phyloP scores from a whole-genome alignment of 257 asterid genomes.

The Plantago ovata region DNA sequence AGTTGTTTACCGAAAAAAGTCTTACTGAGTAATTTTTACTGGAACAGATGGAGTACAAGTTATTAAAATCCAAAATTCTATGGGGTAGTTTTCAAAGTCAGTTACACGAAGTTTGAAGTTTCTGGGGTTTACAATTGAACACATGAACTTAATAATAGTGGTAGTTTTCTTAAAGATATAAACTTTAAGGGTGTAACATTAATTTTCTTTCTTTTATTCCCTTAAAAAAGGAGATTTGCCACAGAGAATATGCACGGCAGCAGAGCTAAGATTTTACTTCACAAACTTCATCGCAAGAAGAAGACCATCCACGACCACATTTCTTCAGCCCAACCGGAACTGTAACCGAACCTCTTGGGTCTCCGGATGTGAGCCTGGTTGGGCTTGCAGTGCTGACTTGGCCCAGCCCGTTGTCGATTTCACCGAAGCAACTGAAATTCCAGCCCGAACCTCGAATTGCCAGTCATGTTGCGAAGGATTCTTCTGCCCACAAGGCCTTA shows the following conservation, averaged over 20 bases:
- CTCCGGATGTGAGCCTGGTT: conserved; percentile 95
- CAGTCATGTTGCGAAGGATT: conserved; percentile 92
- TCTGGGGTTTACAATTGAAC: no score
- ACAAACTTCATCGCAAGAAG: conserved; percentile 41
- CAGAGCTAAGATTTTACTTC: conserved; percentile 75
- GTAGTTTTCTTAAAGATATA: no score
- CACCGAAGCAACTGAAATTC: conserved; percentile 35
- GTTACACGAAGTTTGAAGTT: no score
- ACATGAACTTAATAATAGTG: no score
- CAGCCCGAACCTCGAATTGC: conserved; percentile 61
- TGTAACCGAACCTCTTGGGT: conserved; percentile 71
- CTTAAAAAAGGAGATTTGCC: conserved; percentile 58
- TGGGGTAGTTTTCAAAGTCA: no score
- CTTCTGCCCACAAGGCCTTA: conserved; percentile 90
- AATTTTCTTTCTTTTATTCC: background rate
- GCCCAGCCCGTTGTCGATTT: conserved; percentile 31
- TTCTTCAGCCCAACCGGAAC: conserved; percentile 61
- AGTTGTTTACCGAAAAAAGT: no score
- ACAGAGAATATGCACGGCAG: conserved; percentile 68
- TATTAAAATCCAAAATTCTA: no score
- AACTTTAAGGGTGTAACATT: no score
- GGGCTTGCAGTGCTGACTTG: conserved; percentile 67
- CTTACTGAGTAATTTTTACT: no score
- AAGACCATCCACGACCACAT: conserved; percentile 22
- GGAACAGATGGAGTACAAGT: no score